These are phyloP conservation scores for Erigeron canadensis DNA, from an alignment of 129 eudicot species.

Conservation along the genomic window DNA sequence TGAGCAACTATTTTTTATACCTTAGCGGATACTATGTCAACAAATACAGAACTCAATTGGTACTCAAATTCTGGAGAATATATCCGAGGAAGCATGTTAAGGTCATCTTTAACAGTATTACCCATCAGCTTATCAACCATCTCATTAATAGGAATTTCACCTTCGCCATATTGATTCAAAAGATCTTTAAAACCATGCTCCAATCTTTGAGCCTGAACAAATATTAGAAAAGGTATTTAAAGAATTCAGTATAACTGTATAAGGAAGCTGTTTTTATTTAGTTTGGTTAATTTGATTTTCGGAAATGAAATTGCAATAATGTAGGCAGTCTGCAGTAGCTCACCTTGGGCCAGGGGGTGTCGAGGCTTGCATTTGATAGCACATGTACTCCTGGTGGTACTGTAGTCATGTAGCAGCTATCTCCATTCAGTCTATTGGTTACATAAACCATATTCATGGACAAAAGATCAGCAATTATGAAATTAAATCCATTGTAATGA, in stretches of 20 bases:
- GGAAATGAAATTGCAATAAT: not conserved
- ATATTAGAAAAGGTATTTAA: not conserved
- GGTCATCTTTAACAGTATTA: constrained; percentile 61
- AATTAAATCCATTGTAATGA: constrained; percentile 71
- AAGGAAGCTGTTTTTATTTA: not conserved
- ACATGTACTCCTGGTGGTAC: constrained; percentile 80
- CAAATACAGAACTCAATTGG: constrained; percentile 63
- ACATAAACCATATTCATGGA: constrained; percentile 77
- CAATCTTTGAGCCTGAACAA: constrained; percentile 61
- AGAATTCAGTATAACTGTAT: not conserved
- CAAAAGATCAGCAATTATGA: constrained; percentile 64
- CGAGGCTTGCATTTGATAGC: constrained; percentile 70
- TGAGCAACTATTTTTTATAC: constrained; percentile 28
- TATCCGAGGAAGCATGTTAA: constrained; percentile 56
- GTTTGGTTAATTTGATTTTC: not conserved
- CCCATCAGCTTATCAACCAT: constrained; percentile 71
- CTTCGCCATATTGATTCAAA: constrained; percentile 43
- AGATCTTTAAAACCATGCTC: constrained; percentile 44
- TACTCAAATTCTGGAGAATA: constrained; percentile 51
- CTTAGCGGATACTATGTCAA: constrained; percentile 38
- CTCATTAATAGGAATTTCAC: constrained; percentile 46
- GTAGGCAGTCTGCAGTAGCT: not conserved
- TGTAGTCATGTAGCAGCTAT: constrained; percentile 20
- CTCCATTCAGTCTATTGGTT: constrained; percentile 64
- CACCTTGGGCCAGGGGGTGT: constrained; percentile 87